Evolutionary conservation across 1,284 basidiomycete species (phyloP), one percentile per base, ranked within the genome.

Genomic region (Ceratobasidium theobromae): DNA sequence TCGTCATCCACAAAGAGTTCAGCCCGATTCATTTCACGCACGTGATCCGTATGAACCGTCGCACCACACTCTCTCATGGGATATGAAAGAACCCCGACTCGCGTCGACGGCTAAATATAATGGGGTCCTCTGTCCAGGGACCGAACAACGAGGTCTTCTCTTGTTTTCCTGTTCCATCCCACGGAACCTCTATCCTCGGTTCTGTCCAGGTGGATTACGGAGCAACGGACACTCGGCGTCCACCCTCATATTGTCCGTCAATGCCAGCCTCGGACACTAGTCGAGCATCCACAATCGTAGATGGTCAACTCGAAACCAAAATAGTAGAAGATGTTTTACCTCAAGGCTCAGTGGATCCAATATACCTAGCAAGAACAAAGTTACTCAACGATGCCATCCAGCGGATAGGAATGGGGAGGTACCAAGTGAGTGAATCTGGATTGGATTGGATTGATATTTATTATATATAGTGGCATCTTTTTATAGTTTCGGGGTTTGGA

Each of bases 401-500:
- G 72, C 83, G 86, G 60, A 85, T 89, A 45, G 87, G 87, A 5
- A 88, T 88, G 83, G 88, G 88, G 3, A 82, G 78, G 65, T 89
- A 89, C 72, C 87, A 88, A 77, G 83, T 83, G 68, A 48, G 79
- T 69, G 48, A 21, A 45, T 9, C 12, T 11, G 6, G 43, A 6
- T 45, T 57, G 46, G 6, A 30, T 30, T 32, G 3, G 16, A 9
- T 21, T 28, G 6, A 12, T 28, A 3, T 21, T n/a, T 43, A 30
- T 4, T 35, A 18, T 11, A 14, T 18, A 6, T 35, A 82, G 84
- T 84, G 83, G 78, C 76, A 74, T 67, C 73, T 86, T 30, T 85
- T 85, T 72, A 51, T 84, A 57, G 82, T 85, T 14, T 79, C 82
- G 16, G 84, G 84, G 3, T 86, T 88, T 76, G 86, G 86, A 51